Conservation (phyloP, 768 basidiomycete genomes). For the Suillus occidentalis region DNA sequence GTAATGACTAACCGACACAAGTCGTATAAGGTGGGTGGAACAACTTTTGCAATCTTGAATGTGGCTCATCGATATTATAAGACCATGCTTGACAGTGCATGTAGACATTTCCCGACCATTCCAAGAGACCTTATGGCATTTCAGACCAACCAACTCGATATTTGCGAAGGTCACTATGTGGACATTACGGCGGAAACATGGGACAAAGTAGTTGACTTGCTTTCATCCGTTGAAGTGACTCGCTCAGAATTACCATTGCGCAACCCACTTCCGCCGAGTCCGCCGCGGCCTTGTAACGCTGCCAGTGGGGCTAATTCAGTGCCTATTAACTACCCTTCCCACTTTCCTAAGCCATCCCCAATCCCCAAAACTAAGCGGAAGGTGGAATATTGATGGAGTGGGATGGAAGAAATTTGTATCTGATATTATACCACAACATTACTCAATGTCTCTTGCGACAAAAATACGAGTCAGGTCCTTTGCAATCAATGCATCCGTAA, state of each 20-base stretch:
- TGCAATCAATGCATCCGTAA: too few species aligned
- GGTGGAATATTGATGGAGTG: not conserved
- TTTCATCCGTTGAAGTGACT: not conserved
- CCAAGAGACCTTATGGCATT: not conserved
- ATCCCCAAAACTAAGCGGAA: too few species aligned
- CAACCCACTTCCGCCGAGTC: not conserved
- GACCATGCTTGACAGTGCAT: not conserved
- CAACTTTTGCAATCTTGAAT: not conserved
- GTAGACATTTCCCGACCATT: constrained; percentile 3
- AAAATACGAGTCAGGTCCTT: too few species aligned
- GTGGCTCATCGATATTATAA: not conserved
- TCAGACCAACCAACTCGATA: constrained; percentile 3
- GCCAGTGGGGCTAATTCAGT: not conserved
- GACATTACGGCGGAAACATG: not conserved
- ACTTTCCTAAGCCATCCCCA: too few species aligned
- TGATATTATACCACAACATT: not conserved
- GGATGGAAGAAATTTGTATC: not conserved
- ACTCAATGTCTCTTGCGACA: not conserved
- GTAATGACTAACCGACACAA: not conserved
- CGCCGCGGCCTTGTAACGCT: too few species aligned
- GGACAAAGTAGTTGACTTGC: not conserved
- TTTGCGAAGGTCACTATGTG: not conserved
- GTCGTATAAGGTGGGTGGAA: not conserved
- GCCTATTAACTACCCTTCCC: not conserved
- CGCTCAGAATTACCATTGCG: too few species aligned